Conservation (phyloP, 768 basidiomycete species). For the Calvatia gigantea region DNA sequence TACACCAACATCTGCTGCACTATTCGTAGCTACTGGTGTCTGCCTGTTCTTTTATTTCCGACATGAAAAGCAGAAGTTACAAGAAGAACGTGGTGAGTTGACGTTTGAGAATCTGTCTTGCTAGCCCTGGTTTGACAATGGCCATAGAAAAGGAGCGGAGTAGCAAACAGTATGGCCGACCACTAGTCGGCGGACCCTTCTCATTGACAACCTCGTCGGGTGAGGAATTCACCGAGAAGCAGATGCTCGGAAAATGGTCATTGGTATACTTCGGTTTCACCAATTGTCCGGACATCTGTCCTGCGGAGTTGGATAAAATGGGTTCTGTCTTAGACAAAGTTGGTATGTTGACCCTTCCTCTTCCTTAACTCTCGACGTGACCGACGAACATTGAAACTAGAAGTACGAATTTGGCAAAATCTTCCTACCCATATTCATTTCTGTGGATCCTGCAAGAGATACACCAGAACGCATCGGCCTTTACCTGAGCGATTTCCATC, state of each 20-base stretch:
- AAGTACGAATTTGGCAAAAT: conserved; percentile 67
- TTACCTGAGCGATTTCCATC: conserved; percentile 86
- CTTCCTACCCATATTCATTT: conserved; percentile 91
- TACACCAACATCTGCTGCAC: conserved; percentile 76
- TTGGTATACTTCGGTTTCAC: conserved; percentile 98
- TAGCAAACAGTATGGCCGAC: conserved; percentile 73
- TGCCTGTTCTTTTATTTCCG: conserved; percentile 89
- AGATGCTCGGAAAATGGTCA: conserved; percentile 89
- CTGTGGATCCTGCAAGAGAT: conserved; percentile 95
- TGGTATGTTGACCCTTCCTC: conserved; percentile 52
- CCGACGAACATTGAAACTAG: conserved; percentile 25
- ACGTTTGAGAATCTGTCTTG: background rate
- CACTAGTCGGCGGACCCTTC: conserved; percentile 92
- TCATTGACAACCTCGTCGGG: conserved; percentile 63
- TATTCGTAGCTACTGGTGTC: conserved; percentile 81
- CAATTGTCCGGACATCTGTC: conserved; percentile 99
- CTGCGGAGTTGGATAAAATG: conserved; percentile 96
- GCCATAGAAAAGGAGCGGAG: conserved; percentile 68
- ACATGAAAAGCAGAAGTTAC: conserved; percentile 75
- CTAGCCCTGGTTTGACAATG: background rate
- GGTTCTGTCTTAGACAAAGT: conserved; percentile 67
- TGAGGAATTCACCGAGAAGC: conserved; percentile 73
- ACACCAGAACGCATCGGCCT: conserved; percentile 52
- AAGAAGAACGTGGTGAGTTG: conserved; percentile 69
- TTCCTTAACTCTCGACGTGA: background rate